A percentile compares a stretch with the other conserved stretches of the same genome.
Evolutionary conservation across 2,329 filamentous ascomycete genomes (phyloP).

Genomic region (Fusarium tanahbumbuense): DNA sequence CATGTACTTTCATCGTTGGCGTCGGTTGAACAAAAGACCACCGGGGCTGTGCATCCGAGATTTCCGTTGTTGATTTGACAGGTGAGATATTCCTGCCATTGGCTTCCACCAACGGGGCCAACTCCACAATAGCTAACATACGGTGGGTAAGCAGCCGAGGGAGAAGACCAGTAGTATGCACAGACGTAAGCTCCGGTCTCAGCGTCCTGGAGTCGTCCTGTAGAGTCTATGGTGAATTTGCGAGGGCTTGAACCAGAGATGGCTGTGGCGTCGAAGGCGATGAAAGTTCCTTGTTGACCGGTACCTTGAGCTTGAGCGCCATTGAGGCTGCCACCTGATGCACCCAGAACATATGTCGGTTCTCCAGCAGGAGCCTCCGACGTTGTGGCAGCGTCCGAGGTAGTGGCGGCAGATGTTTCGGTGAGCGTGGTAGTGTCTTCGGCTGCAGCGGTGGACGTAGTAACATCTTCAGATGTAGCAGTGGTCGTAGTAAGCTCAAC

Average conservation of each 20-base stretch:
- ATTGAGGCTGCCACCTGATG: neutral
- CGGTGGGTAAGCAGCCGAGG: too few relatives aligned
- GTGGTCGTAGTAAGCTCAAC: too few relatives aligned
- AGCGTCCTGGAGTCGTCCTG: neutral
- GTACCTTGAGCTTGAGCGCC: accelerated
- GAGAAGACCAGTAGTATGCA: too few relatives aligned
- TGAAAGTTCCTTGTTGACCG: neutral
- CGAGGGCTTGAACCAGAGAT: neutral
- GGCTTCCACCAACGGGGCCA: neutral
- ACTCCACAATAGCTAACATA: too few relatives aligned
- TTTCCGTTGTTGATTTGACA: accelerated
- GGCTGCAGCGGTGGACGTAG: accelerated
- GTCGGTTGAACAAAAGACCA: neutral
- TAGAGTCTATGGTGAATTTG: neutral
- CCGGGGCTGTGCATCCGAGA: neutral
- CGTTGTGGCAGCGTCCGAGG: accelerated
- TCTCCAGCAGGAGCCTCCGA: neutral
- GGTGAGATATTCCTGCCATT: neutral
- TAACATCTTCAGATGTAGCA: neutral
- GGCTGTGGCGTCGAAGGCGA: neutral
- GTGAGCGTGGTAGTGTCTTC: accelerated
- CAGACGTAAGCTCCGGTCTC: neutral
- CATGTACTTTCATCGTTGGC: neutral
- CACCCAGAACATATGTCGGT: neutral
- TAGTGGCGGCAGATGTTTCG: neutral